These are phyloP conservation scores for Pichia exigua DNA, from an alignment of 805 yeast species.

Conservation along the genomic window DNA sequence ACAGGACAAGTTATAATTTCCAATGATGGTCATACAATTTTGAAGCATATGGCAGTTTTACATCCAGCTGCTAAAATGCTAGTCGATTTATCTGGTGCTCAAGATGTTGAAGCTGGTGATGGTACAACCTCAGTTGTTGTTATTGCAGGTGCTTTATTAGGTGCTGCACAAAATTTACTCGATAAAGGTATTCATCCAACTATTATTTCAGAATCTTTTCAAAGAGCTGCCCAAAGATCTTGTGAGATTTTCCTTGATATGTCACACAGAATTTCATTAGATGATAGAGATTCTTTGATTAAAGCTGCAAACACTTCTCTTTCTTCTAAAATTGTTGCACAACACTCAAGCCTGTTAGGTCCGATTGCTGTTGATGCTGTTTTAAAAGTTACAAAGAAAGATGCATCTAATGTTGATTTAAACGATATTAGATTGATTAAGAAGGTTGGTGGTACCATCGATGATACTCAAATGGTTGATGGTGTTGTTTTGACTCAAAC, in stretches of 20 bases:
- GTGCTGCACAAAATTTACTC: conserved; percentile 88
- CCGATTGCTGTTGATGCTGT: conserved; percentile 95
- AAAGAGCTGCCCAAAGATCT: conserved; percentile 76
- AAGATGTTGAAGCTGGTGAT: conserved; percentile 99
- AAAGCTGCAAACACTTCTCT: conserved; percentile 93
- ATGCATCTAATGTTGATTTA: conserved; percentile 67
- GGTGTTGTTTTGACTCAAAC: conserved; percentile 93
- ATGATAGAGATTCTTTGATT: conserved; percentile 73
- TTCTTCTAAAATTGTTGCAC: conserved; percentile 92
- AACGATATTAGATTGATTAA: conserved; percentile 83
- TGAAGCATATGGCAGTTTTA: conserved; percentile 94
- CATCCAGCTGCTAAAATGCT: conserved; percentile 98
- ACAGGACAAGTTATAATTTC: conserved; percentile 90
- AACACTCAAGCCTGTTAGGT: conserved; percentile 75
- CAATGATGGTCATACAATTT: conserved; percentile 96
- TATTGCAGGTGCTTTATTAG: conserved; percentile 85
- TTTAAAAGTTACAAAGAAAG: conserved; percentile 46
- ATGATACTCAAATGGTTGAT: conserved; percentile 85
- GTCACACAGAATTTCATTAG: conserved; percentile 73
- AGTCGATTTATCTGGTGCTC: conserved; percentile 95
- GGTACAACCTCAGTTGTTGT: conserved; percentile 98
- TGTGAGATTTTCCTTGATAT: conserved; percentile 76
- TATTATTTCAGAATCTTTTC: conserved; percentile 87
- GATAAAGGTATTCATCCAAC: conserved; percentile 94
- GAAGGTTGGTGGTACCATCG: conserved; percentile 96